These are phyloP conservation scores for Malus hybrid DNA, from an alignment of 331 rosid genomes.

Conservation along the genomic window DNA sequence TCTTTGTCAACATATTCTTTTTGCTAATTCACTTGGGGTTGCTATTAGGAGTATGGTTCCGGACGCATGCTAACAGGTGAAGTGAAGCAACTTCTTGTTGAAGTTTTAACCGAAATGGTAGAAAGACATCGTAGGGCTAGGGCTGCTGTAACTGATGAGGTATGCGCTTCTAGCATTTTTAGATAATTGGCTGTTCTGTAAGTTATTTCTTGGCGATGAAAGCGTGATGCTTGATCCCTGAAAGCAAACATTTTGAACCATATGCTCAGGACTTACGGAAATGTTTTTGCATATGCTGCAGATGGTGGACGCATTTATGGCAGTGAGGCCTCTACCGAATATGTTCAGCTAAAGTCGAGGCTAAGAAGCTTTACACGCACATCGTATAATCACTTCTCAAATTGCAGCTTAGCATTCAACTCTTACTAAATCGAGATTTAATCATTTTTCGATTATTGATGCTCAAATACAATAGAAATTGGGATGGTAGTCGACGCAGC, in stretches of 20 bases:
- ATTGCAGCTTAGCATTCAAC: neutral
- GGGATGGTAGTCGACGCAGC: neutral
- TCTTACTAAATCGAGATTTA: neutral
- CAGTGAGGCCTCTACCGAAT: slow-evolving; percentile 80
- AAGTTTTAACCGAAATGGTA: slow-evolving; percentile 68
- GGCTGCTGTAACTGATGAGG: slow-evolving; percentile 89
- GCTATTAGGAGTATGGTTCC: slow-evolving; percentile 65
- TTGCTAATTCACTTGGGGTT: neutral
- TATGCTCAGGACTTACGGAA: neutral
- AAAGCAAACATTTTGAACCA: neutral
- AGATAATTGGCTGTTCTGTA: neutral
- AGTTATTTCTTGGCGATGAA: no score
- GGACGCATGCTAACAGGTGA: slow-evolving; percentile 95
- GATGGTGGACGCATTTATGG: slow-evolving; percentile 98
- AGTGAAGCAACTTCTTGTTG: slow-evolving; percentile 64
- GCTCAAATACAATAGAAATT: neutral
- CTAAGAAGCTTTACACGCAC: neutral
- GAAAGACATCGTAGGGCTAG: slow-evolving; percentile 85
- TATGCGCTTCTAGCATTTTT: slow-evolving; percentile 17
- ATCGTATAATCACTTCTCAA: neutral
- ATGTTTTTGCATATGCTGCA: slow-evolving; percentile 7
- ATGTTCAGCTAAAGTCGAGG: slow-evolving; percentile 57
- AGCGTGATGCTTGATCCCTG: neutral
- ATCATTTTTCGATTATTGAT: neutral
- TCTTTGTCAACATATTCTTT: neutral